Base-by-base conservation (phyloP, 163 green algal species). In the Scenedesmus sp. region DNA sequence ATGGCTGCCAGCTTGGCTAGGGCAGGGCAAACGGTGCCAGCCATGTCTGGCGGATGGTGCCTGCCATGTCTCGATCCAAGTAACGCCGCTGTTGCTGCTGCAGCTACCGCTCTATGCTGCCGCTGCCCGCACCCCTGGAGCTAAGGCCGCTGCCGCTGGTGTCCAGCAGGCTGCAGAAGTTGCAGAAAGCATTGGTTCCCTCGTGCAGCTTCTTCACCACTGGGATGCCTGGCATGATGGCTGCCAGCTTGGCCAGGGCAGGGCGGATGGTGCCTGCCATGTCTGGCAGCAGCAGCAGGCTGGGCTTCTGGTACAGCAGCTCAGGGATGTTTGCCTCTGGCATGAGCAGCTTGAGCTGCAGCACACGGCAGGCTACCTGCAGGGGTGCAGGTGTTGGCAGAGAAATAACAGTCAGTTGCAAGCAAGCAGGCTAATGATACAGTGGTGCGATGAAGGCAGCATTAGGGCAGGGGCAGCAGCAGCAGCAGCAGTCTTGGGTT, bases 221-320 rank as follows among this genome's bases (percentile, higher is more conserved):
- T 23, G 84, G 90, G 20, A 90, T 93, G 59, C 90, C 90, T 6
- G 90, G 90, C 90, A 93, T 93, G 10, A 93, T 66, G 12, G 84
- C 73, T 6, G 54, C 26, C 59, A 93, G 90, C 73, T 91, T 87
- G 34, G 66, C 70, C 16, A 88, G 76, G 1, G 73, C 90, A 0
- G 46, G 59, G 1, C 20, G 1, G 7, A 90, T 12, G 20, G 76
- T 55, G 55, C 56, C 79, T 64, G 64, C 82, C 7, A 89, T 46
- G 52, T 92, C 89, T 18, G 26, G 18, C 26, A 90, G 56, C 55
- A 92, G 89, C 82, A 90, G 66, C 66, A 92, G 82, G 55, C 23
- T 86, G 66, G 89, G 89, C 67, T 90, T 89, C 46, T 92, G 89
- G 82, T 90, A 92, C 18, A 92, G 82, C 82, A 92, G 89, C 62